Base-by-base conservation (phyloP, 331 rosid genomes). In the Quercus phellos region DNA sequence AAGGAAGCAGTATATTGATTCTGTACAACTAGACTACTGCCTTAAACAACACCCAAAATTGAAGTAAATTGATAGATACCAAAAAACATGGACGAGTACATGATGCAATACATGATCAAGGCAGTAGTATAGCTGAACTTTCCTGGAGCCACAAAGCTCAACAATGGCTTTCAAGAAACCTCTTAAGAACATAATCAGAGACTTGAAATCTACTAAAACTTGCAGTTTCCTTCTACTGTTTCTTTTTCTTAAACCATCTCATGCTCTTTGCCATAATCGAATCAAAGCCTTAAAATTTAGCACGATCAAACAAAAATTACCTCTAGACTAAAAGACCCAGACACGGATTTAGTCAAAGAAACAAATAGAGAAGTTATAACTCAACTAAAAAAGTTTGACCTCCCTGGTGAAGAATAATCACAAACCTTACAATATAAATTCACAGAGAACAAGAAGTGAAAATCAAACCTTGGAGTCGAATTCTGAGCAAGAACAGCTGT, bases 301-400 rank as follows among this genome's bases (percentile, higher is more conserved):
- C 60, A 32, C 34, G 38, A 63, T 51, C 38, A 69, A 55, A 55
- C 38, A 56, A 58, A 5, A 30, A 24, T 54, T 51, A 67, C 68
- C 74, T 58, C 63, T 46, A 76, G 73, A 73, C 58, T 63, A 59
- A 11, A 68, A 64, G 72, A 72, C 77, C 77, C 73, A 74, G 74
- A 82, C 34, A 55, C 16, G 19, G 21, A 83, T 53, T 19, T 19
- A 4, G 17, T 2, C 67, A 75, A 51, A 43, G 27, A 80, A 30
- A 10, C 53, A 46, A 46, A 46, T 46, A 55, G 26, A 51, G 21
- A 80, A 50, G 17, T 50, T 18, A 30, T 46, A 51, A 51, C 42
- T 29, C 80, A 80, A 75, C 51, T 22, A 17, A 18, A 73, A 63
- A 79, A 63, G 30, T 61, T 75, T 42, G 2, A 59, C 51, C n/a